Base-by-base conservation (phyloP, 176 grass and related monocot genomes). In the Bromus sterilis region DNA sequence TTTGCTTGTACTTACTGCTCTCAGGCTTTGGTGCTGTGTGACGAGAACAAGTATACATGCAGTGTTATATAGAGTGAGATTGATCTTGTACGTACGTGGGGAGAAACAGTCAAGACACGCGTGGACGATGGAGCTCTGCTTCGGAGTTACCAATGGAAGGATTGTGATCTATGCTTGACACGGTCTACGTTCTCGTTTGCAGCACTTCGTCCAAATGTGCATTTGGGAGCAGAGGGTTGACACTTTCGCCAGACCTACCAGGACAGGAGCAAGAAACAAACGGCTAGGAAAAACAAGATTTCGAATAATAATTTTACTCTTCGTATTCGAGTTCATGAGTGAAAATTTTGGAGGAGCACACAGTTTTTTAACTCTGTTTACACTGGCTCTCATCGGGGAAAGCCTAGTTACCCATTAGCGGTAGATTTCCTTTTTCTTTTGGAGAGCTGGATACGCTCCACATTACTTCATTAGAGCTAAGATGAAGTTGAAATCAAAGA, bases 91-190 rank as follows among this genome's bases (percentile, higher is more conserved):
- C 2, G 4, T 41, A 56, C 3, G 24, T 56, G 28, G 72, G 72
- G 60, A 83, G 71, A 83, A 66, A 24, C 24, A 10, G 72, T 76
- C 82, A 83, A 71, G 33, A 18, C 2, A 66, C 29, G 11, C 7
- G 10, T 66, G 71, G 42, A 55, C 4, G 7, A 26, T 76, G 29
- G n/a, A 55, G 43, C 32, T 55, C 35, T 37, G 60, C 32, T 66
- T 76, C 44, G 60, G 72, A 83, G 11, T 66, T 23, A 11, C 71
- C 81, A 39, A 65, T 53, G 58, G 26, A 71, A 41, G 25, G 9
- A 25, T 57, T 11, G 33, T 26, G 23, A 4, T 26, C 20, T 16
- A 55, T 75, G 16, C 25, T 75, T 83, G 56, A 41, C 81, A 36
- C 35, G 81, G 81, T 37, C 58, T 39, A 14, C 24, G 2, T 7